Evolutionary conservation across 1,284 basidiomycete genomes (phyloP).

Genomic region (Melampsora larici-populina): DNA sequence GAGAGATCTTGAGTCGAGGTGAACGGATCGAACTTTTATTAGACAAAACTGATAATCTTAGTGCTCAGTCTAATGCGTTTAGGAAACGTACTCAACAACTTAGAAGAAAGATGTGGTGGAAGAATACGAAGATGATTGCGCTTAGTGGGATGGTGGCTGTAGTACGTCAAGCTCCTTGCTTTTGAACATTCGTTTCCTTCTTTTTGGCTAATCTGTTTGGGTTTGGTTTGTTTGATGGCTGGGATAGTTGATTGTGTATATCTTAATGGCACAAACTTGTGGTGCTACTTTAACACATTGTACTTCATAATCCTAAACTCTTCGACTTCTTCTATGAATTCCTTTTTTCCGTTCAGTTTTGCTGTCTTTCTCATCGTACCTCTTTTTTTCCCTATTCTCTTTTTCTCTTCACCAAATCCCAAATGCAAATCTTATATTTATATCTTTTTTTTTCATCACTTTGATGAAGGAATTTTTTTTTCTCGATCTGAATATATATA

Average conservation of each 20-base stretch:
- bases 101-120: constrained; percentile 95
- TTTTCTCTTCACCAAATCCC: too few relatives aligned
- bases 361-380: too few relatives aligned
- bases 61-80: constrained; percentile 93
- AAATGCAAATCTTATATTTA: too few relatives aligned
- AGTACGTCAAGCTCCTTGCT: too few relatives aligned
- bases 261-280: constrained; percentile 38
- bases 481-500: too few relatives aligned
- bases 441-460: too few relatives aligned
- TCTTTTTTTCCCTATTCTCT: too few relatives aligned
- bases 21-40: constrained; percentile 94
- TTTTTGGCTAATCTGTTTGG: background rate
- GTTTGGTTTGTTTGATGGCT: constrained; percentile 68
- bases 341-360: background rate
- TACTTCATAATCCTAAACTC: constrained; percentile 1
- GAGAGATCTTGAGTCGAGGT: constrained; percentile 82
- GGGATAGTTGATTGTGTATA: constrained; percentile 31
- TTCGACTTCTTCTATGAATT: background rate
- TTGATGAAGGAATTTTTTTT: too few relatives aligned
- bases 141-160: constrained; percentile 41
- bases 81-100: constrained; percentile 80
- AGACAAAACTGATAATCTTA: constrained; percentile 95
- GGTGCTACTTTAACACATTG: constrained; percentile 32
- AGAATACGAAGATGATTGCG: constrained; percentile 60
- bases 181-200: too few relatives aligned